A percentile compares a stretch with the other conserved stretches of the same genome.
Evolutionary conservation across 75 land plant genomes (phyloP).

Genomic region (Selaginella moellendorffii): DNA sequence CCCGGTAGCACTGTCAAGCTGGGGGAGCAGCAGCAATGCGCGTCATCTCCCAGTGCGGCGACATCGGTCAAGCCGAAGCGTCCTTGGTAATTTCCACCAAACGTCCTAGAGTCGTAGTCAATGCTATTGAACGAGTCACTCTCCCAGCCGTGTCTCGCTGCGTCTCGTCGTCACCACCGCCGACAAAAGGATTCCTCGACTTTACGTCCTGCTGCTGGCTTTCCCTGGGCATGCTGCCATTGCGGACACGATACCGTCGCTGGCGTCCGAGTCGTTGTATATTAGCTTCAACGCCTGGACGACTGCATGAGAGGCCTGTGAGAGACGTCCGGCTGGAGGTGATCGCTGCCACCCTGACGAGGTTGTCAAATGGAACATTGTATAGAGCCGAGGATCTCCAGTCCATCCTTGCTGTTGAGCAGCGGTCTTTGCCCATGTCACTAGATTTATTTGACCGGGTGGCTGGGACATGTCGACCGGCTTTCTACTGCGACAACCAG

Average conservation of each 20-base stretch:
- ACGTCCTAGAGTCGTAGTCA: slow-evolving; percentile 8
- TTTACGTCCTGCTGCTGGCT: no score
- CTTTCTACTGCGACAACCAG: slow-evolving; percentile 73
- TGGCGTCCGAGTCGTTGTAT: slow-evolving; percentile 5
- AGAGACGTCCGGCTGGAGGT: slow-evolving; percentile 7
- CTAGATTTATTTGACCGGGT: slow-evolving; percentile 90
- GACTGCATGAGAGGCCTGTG: slow-evolving; percentile 4
- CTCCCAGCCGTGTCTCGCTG: not conserved
- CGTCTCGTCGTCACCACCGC: not conserved
- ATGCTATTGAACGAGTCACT: slow-evolving; percentile 5
- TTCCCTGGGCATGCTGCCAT: no score
- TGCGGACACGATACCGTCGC: not conserved
- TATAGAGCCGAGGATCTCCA: not conserved
- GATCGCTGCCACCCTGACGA: slow-evolving; percentile 3
- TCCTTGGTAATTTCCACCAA: no score
- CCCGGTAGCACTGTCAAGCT: not conserved
- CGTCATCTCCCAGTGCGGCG: not conserved
- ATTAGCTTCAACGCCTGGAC: slow-evolving; percentile 9
- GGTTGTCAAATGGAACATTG: slow-evolving; percentile 3
- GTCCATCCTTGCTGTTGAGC: slow-evolving; percentile 3
- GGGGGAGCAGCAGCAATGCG: not conserved
- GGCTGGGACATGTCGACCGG: slow-evolving; percentile 95
- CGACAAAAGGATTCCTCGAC: no score
- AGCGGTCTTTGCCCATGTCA: slow-evolving; percentile 63
- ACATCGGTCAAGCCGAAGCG: not conserved